A percentile compares a stretch with the other conserved stretches of the same genome.
phyloP scores from a whole-genome alignment of 2,329 filamentous ascomycete genomes.

The Graphilbum sp. region DNA sequence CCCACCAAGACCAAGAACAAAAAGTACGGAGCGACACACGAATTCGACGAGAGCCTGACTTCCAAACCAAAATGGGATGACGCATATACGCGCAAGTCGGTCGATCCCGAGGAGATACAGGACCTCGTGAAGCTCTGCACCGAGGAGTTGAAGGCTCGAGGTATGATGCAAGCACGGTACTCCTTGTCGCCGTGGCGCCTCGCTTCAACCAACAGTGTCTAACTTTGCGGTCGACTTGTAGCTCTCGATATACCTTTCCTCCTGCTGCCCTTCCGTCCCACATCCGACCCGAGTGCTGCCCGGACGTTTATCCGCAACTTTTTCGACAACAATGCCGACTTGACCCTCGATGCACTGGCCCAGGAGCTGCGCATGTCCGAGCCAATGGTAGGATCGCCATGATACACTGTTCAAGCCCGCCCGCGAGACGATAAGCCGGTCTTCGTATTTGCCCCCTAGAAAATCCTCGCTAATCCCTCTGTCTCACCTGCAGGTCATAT shows the following conservation, averaged over 20 bases:
- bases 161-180: no score
- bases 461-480: not conserved
- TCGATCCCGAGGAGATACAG: conserved; percentile 81
- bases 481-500: conserved; percentile 55
- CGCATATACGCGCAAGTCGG: conserved; percentile 65
- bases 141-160: conserved; percentile 82
- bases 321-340: conserved; percentile 53
- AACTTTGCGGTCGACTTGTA: no score
- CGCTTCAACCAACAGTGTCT: no score
- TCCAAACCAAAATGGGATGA: conserved; percentile 72
- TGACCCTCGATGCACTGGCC: conserved; percentile 53
- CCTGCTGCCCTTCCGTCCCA: conserved; percentile 83
- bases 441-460: no score
- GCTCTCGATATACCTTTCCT: conserved; percentile 84
- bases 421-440: no score
- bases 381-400: conserved; percentile 72
- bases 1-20: conserved; percentile 40
- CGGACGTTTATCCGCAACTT: conserved; percentile 87
- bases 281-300: conserved; percentile 79
- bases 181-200: no score
- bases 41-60: conserved; percentile 33
- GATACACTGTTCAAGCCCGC: no score
- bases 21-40: conserved; percentile 42
- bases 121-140: conserved; percentile 76
- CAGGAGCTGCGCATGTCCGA: conserved; percentile 88